These are phyloP conservation scores for Ustulina deusta DNA, from an alignment of 2,329 filamentous ascomycete species.

Conservation along the genomic window DNA sequence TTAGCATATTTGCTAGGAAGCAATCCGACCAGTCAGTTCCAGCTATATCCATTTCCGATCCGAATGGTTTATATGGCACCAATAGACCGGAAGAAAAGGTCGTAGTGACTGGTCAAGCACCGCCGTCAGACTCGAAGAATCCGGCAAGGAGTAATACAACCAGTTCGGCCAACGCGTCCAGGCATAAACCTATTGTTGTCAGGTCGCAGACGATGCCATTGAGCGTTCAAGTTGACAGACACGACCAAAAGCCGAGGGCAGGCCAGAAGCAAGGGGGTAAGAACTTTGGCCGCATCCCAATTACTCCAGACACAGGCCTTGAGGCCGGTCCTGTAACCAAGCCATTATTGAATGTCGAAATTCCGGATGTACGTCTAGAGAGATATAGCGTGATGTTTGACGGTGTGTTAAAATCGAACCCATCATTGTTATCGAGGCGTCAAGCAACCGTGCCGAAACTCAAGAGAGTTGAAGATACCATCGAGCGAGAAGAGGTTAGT, in stretches of 20 bases:
- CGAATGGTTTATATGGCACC: conserved; percentile 41
- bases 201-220: conserved; percentile 58
- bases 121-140: conserved; percentile 40
- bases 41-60: conserved; percentile 37
- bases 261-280: conserved; percentile 40
- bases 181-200: conserved; percentile 59
- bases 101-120: conserved; percentile 20
- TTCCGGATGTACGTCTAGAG: conserved; percentile 83
- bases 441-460: conserved; percentile 71
- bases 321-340: conserved; percentile 33
- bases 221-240: conserved; percentile 37
- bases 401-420: conserved; percentile 69
- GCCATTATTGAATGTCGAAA: conserved; percentile 76
- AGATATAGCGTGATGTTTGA: conserved; percentile 96
- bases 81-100: conserved; percentile 34
- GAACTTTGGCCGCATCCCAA: conserved; percentile 47
- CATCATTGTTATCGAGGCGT: conserved; percentile 65
- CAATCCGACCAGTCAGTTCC: conserved; percentile 47
- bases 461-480: conserved; percentile 63
- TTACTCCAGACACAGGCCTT: conserved; percentile 38
- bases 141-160: conserved; percentile 55
- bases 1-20: conserved; percentile 65
- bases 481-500: conserved; percentile 55
- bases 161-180: conserved; percentile 50
- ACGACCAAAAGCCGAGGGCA: conserved; percentile 27